phyloP scores from a whole-genome alignment of 108 stramenopile species.

The Chaetoceros muelleri region DNA sequence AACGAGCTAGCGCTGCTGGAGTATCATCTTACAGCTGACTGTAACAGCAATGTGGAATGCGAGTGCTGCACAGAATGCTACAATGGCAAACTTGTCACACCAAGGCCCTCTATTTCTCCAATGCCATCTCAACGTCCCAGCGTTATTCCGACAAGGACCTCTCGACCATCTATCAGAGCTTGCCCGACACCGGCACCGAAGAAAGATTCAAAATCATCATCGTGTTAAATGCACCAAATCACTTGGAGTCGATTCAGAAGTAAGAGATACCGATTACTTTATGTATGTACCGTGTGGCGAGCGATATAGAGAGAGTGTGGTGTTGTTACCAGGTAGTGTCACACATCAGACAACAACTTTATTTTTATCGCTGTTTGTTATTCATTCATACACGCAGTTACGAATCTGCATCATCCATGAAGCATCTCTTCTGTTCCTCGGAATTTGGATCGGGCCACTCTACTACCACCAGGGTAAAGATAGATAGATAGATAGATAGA shows the following conservation, averaged over 20 bases:
- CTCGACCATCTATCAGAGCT: too few species aligned
- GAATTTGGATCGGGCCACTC: too few species aligned
- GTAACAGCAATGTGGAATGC: background rate
- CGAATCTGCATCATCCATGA: too few species aligned
- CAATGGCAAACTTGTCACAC: background rate
- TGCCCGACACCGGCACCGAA: too few species aligned
- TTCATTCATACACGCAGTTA: too few species aligned
- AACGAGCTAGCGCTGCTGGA: background rate
- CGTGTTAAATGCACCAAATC: background rate
- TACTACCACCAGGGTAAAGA: too few species aligned
- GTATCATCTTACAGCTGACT: background rate
- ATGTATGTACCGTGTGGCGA: background rate
- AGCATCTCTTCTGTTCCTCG: too few species aligned
- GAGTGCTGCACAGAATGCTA: background rate
- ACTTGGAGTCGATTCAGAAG: background rate
- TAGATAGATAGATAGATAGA: too few species aligned
- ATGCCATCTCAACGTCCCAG: background rate
- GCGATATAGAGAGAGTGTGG: background rate
- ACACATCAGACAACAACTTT: too few species aligned
- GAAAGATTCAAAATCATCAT: too few species aligned
- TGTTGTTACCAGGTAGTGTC: too few species aligned
- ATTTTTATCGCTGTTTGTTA: too few species aligned
- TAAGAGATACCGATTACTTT: background rate
- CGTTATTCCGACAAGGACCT: background rate
- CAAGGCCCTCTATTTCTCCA: background rate